A percentile compares a stretch with the other conserved stretches of the same genome.
Conservation (phyloP, 352 stramenopile species). For the Phytopythium ostracodes region DNA sequence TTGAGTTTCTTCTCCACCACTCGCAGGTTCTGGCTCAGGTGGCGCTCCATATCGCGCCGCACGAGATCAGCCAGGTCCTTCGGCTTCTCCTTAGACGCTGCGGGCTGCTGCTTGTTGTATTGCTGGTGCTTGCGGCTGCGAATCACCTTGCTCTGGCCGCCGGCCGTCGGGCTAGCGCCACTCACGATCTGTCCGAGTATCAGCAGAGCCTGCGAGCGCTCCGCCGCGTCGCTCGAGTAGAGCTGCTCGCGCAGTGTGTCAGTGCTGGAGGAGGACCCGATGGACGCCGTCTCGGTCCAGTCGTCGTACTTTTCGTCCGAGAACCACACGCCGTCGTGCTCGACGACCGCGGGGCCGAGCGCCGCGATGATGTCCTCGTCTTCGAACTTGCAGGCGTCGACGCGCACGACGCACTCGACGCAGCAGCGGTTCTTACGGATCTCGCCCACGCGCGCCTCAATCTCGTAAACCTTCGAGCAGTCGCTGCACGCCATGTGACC, state of each 20-base stretch:
- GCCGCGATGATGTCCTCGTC: conserved; percentile 53
- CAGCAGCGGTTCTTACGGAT: conserved; percentile 48
- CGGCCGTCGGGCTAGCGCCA: background rate
- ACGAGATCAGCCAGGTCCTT: conserved; percentile 28
- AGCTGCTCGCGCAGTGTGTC: conserved; percentile 23
- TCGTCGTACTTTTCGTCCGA: conserved; percentile 25
- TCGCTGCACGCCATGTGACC: conserved; percentile 47
- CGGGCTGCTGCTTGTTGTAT: background rate
- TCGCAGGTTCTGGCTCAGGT: conserved; percentile 30
- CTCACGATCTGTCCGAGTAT: conserved; percentile 28
- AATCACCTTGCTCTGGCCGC: conserved; percentile 6
- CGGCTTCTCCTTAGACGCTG: conserved; percentile 2
- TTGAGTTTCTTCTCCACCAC: conserved; percentile 20
- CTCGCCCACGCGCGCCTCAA: conserved; percentile 40
- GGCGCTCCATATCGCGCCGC: conserved; percentile 26
- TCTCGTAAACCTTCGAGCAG: conserved; percentile 52
- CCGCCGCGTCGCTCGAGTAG: conserved; percentile 26
- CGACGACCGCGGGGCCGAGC: conserved; percentile 40
- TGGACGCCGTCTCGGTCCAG: conserved; percentile 16
- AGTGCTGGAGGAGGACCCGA: conserved; percentile 14
- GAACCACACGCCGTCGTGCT: conserved; percentile 25
- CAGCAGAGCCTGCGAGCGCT: conserved; percentile 30
- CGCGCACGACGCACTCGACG: conserved; percentile 47
- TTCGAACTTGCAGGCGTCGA: conserved; percentile 53
- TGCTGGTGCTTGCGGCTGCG: conserved; percentile 12